Evolutionary conservation across 2,329 filamentous ascomycete genomes (phyloP), one percentile per base, ranked within the genome.

Genomic region (Waltergamsia citrina): DNA sequence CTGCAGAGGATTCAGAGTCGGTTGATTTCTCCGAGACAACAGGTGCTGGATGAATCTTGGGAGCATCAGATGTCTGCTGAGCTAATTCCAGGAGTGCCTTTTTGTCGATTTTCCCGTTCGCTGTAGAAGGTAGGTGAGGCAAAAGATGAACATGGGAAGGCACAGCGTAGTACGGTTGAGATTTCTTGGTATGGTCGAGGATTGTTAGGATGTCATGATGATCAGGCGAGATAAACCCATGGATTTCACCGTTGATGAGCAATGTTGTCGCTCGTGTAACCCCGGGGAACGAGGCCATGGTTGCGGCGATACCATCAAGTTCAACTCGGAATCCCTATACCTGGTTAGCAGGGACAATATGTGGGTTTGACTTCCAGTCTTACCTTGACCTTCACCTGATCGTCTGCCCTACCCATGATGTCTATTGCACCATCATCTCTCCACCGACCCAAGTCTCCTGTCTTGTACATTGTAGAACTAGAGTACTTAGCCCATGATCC

Each of bases 61-160:
- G 14, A 24, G 27, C 33, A n/a, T n/a, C n/a, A n/a, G n/a, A n/a
- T n/a, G n/a, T n/a, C n/a, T n/a, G n/a, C 33, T 12, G 19, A 10
- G 24, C 28, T 35, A 32, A 38, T 29, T 30, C 37, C 37, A 37
- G 38, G 4, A 76, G 60, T 5, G 53, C 50, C 16, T 51, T 54
- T 54, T 71, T 74, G 49, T 76, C 65, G 28, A 72, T 61, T 50
- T 76, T 76, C 29, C 72, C 72, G 38, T 76, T 74, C 3, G 58
- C 42, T 0, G 71, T 75, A 17, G 69, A 53, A 1, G 69, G 67
- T 18, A 76, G 57, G 3, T 52, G 50, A 0, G 54, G 45, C 5
- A 70, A 49, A 16, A 58, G 53, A 20, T 63, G 54, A 47, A 67
- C 62, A 30, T 53, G 48, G 7, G 60, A 56, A 0, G 71, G 71